phyloP scores from a whole-genome alignment of 116 monocot species.

The Phalaenopsis hybrid region DNA sequence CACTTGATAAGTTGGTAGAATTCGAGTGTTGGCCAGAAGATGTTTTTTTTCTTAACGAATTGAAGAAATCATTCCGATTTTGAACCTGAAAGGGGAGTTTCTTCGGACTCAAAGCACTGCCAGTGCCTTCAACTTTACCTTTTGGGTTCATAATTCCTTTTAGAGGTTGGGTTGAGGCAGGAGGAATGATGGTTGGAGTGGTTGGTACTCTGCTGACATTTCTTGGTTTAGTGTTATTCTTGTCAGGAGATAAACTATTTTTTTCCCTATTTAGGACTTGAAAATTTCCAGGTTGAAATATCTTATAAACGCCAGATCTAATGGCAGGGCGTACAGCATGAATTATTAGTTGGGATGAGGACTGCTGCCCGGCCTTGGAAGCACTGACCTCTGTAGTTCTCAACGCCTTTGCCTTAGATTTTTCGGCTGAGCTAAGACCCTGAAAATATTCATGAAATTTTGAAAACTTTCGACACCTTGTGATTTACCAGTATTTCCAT shows the following conservation, averaged over 20 bases:
- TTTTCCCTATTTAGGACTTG: constrained; percentile 52
- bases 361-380: constrained; percentile 22
- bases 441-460: constrained; percentile 11
- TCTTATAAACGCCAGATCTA: constrained; percentile 31
- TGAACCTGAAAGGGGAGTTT: constrained; percentile 27
- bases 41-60: constrained; percentile 39
- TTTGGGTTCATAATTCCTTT: constrained; percentile 1
- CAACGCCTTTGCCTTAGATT: constrained; percentile 33
- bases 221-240: constrained; percentile 14
- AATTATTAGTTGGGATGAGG: constrained; percentile 23
- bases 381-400: constrained; percentile 18
- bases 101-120: constrained; percentile 9
- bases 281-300: constrained; percentile 37
- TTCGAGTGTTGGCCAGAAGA: background rate
- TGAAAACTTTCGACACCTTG: background rate
- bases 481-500: background rate
- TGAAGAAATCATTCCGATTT: constrained; percentile 57
- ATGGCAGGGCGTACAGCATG: constrained; percentile 18
- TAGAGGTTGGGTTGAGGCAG: background rate
- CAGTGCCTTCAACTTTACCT: constrained; percentile 21
- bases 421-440: constrained; percentile 41
- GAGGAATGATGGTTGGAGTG: constrained; percentile 5
- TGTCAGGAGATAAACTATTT: constrained; percentile 25
- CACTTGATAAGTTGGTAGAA: constrained; percentile 3
- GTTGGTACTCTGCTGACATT: constrained; percentile 11